Percentiles rank a stretch among this genome's conserved stretches.
Conservation (phyloP, 129 eudicot genomes). For the Glebionis coronaria region DNA sequence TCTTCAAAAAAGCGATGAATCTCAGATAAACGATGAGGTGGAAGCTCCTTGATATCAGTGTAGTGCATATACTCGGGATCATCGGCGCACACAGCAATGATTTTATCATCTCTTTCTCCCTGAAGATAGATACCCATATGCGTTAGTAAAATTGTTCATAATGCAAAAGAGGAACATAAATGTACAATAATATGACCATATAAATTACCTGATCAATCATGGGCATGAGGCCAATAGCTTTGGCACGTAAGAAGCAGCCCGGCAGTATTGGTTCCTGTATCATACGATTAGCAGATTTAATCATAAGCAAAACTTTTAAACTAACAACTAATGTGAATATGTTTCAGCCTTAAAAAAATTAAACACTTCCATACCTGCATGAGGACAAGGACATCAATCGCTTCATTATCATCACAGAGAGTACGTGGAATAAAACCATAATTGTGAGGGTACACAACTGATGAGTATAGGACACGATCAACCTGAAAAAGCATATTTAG, state of each 20-base stretch:
- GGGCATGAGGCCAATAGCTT: constrained; percentile 94
- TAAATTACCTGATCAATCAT: constrained; percentile 91
- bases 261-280: constrained; percentile 89
- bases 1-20: constrained; percentile 96
- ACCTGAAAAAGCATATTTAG: constrained; percentile 43
- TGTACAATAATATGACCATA: neutral
- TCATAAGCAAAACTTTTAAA: neutral
- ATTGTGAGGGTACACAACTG: constrained; percentile 94
- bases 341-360: neutral
- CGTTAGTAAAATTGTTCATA: neutral
- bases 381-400: constrained; percentile 82
- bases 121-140: neutral
- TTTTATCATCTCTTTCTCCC: constrained; percentile 98
- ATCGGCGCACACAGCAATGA: constrained; percentile 97
- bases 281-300: neutral
- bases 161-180: neutral
- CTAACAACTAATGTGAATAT: too few species aligned
- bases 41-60: constrained; percentile 76
- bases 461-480: constrained; percentile 90
- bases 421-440: constrained; percentile 95
- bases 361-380: constrained; percentile 64
- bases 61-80: constrained; percentile 82
- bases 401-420: constrained; percentile 87
- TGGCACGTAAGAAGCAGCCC: constrained; percentile 93
- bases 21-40: constrained; percentile 91